Conservation (phyloP, 1,284 basidiomycete genomes). For the Xerocomus nothofagi region DNA sequence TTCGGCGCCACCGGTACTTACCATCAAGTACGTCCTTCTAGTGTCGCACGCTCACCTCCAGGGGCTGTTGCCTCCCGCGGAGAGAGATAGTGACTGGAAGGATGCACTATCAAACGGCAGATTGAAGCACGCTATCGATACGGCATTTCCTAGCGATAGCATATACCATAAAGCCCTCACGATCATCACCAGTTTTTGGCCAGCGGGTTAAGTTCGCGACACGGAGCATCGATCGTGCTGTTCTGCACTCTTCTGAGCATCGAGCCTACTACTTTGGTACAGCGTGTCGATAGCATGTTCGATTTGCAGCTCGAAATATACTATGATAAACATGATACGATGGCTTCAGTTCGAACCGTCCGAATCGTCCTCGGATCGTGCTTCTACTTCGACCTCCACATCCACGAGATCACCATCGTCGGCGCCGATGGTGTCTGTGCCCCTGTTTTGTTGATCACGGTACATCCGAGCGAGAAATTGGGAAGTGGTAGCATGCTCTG, state of each 20-base stretch:
- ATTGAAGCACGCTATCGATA: conserved; percentile 20
- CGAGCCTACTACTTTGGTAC: neutral
- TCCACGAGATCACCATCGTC: conserved; percentile 65
- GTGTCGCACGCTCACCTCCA: conserved; percentile 48
- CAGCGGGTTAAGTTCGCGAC: neutral
- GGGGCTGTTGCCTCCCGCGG: conserved; percentile 28
- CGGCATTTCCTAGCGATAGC: conserved; percentile 23
- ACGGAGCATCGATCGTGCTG: neutral
- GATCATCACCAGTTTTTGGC: conserved; percentile 22
- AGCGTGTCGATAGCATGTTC: neutral
- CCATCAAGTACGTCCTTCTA: conserved; percentile 50
- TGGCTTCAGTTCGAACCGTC: conserved; percentile 17
- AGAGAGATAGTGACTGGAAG: conserved; percentile 49
- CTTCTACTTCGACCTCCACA: conserved; percentile 39
- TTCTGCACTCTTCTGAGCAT: conserved; percentile 4
- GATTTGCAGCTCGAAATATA: neutral
- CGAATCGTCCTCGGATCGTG: conserved; percentile 34
- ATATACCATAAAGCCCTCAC: conserved; percentile 25
- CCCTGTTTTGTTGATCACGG: conserved; percentile 56
- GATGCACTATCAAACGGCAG: conserved; percentile 14
- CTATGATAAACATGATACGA: neutral
- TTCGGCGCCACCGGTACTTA: conserved; percentile 20
- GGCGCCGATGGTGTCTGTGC: conserved; percentile 30
- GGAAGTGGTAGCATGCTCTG: conserved; percentile 78
- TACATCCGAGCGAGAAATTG: conserved; percentile 73